phyloP scores from a whole-genome alignment of 768 basidiomycete genomes.

The Termitomyces titanicus region DNA sequence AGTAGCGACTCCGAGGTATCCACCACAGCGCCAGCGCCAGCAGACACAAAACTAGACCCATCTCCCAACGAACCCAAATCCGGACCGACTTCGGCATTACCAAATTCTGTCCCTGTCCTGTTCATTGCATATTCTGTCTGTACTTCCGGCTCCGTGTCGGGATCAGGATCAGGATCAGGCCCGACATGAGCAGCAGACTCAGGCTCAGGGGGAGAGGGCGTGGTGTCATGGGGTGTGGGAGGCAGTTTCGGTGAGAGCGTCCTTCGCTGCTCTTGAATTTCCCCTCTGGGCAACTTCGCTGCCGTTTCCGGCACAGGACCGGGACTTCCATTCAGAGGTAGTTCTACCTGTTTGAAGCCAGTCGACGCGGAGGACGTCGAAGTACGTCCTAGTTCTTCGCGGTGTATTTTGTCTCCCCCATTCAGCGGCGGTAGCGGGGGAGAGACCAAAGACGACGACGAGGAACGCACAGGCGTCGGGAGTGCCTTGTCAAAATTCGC shows the following conservation, averaged over 20 bases:
- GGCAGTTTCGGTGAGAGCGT: slow-evolving; percentile 6
- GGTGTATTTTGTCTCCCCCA: background rate
- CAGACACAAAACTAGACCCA: too few relatives aligned
- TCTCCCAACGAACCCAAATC: slow-evolving; percentile 3
- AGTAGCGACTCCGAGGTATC: background rate
- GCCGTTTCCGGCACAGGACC: slow-evolving; percentile 3
- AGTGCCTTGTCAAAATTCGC: slow-evolving; percentile 33
- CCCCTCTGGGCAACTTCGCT: slow-evolving; percentile 2
- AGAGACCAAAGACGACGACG: slow-evolving; percentile 6
- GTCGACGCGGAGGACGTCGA: slow-evolving; percentile 8
- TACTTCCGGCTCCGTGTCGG: slow-evolving; percentile 5
- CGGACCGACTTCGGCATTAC: background rate
- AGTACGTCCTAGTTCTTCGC: background rate
- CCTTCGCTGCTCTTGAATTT: background rate
- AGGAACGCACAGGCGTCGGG: slow-evolving; percentile 25
- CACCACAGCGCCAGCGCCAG: too few relatives aligned
- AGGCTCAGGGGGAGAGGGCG: slow-evolving; percentile 6
- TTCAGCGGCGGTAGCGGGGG: slow-evolving; percentile 15
- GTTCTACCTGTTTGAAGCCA: slow-evolving; percentile 19
- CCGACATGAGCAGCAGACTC: background rate
- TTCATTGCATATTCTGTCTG: background rate
- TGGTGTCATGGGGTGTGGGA: slow-evolving; percentile 9
- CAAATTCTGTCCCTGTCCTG: background rate
- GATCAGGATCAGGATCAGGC: background rate
- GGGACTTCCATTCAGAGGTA: slow-evolving; percentile 8